A percentile compares a stretch with the other conserved stretches of the same genome.
Evolutionary conservation across 1,284 basidiomycete species (phyloP).

Genomic region (Schizophyllum amplum): DNA sequence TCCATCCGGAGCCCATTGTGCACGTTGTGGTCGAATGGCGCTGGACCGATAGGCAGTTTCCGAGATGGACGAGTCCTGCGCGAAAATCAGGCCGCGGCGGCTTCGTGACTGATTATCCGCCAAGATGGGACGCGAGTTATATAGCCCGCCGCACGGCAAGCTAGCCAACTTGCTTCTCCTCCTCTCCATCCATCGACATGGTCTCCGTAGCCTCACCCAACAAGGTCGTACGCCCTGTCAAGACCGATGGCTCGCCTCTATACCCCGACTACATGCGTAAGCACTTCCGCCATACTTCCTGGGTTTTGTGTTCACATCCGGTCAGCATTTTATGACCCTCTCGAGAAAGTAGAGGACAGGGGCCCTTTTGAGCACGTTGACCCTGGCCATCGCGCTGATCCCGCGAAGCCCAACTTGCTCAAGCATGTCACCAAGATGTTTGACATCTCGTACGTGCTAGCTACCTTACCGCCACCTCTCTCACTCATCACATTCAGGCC

Average conservation of each 20-base stretch:
- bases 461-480: background rate
- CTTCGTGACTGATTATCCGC: background rate
- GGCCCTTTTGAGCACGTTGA: conserved; percentile 39
- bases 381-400: conserved; percentile 40
- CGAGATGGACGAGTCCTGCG: background rate
- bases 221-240: background rate
- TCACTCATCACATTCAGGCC: conserved; percentile 30
- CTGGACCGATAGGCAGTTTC: background rate
- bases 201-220: background rate
- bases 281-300: background rate
- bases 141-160: background rate
- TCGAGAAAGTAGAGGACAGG: conserved; percentile 7
- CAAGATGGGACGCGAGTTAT: background rate
- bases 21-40: background rate
- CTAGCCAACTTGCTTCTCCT: background rate
- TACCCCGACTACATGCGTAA: conserved; percentile 7
- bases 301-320: background rate
- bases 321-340: conserved; percentile 5
- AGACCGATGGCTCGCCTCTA: conserved; percentile 1
- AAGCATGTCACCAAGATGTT: conserved; percentile 27
- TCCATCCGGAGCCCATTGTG: background rate
- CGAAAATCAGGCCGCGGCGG: background rate
- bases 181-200: background rate
- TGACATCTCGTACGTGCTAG: conserved; percentile 14
- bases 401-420: conserved; percentile 42